Conservation (phyloP, 2,329 filamentous ascomycete species). For the Arthrinium puccinioides region DNA sequence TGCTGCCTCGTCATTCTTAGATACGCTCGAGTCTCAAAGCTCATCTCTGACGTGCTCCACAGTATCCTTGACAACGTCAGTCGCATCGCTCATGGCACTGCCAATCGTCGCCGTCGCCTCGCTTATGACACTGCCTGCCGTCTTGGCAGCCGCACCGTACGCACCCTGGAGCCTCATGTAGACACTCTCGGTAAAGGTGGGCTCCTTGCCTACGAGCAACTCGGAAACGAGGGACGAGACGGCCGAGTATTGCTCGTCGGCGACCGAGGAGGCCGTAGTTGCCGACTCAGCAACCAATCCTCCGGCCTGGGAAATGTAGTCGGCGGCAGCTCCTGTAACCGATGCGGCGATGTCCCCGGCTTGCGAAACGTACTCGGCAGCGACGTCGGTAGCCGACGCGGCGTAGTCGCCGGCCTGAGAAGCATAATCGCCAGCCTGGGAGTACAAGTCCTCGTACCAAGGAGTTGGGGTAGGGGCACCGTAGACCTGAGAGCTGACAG, state of each 20-base stretch:
- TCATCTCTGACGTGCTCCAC: slow-evolving; percentile 16
- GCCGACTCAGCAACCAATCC: slow-evolving; percentile 31
- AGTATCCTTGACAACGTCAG: slow-evolving; percentile 17
- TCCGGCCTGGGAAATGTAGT: slow-evolving; percentile 11
- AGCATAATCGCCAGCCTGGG: slow-evolving; percentile 23
- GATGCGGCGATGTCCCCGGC: slow-evolving; percentile 40
- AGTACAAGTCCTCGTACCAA: slow-evolving; percentile 42
- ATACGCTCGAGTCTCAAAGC: too few relatives aligned
- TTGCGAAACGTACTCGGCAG: slow-evolving; percentile 17
- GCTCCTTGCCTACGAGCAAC: slow-evolving; percentile 68
- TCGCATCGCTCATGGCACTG: slow-evolving; percentile 16
- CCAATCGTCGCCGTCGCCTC: slow-evolving; percentile 22
- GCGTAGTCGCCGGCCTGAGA: slow-evolving; percentile 42
- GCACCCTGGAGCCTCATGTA: slow-evolving; percentile 63
- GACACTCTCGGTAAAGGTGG: slow-evolving; percentile 74
- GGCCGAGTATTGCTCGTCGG: slow-evolving; percentile 58
- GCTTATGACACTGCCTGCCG: slow-evolving; percentile 35
- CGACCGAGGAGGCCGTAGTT: slow-evolving; percentile 16
- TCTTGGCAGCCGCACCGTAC: slow-evolving; percentile 61
- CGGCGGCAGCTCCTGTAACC: slow-evolving; percentile 40
- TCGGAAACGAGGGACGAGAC: slow-evolving; percentile 70
- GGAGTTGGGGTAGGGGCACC: slow-evolving; percentile 55
- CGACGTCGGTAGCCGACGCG: slow-evolving; percentile 48
- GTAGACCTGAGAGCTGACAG: slow-evolving; percentile 64
- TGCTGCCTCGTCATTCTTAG: too few relatives aligned